Evolutionary conservation across 345 rosid genomes (phyloP).

Genomic region (Camelina sativa): DNA sequence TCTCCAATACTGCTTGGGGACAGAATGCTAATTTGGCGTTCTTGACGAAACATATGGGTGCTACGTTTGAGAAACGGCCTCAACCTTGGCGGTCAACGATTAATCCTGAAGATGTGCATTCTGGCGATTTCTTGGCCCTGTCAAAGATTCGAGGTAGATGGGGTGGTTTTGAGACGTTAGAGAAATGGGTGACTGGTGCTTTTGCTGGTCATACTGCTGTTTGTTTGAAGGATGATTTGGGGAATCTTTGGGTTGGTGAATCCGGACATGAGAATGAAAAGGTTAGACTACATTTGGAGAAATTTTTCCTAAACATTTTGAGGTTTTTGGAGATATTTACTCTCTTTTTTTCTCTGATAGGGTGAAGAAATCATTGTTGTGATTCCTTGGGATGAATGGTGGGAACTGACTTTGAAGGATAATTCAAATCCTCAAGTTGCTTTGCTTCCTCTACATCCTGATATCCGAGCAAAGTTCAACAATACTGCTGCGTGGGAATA

Average conservation of each 20-base stretch:
- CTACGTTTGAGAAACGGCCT: constrained; percentile 81
- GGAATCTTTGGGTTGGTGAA: constrained; percentile 99
- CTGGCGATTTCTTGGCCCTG: constrained; percentile 91
- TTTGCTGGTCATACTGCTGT: constrained; percentile 99
- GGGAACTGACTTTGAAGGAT: constrained; percentile 85
- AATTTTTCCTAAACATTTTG: background rate
- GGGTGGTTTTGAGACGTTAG: constrained; percentile 99
- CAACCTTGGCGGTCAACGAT: constrained; percentile 72
- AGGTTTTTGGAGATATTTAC: constrained; percentile 9
- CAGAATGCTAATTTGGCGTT: constrained; percentile 89
- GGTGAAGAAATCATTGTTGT: constrained; percentile 94
- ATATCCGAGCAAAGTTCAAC: constrained; percentile 76
- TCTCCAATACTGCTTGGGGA: constrained; percentile 91
- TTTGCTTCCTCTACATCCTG: constrained; percentile 88
- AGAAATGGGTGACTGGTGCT: constrained; percentile 99
- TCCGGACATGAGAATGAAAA: constrained; percentile 98
- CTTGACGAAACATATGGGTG: constrained; percentile 88
- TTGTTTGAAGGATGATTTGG: constrained; percentile 89
- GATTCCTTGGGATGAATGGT: constrained; percentile 98
- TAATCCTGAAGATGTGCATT: constrained; percentile 78
- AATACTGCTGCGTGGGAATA: constrained; percentile 95
- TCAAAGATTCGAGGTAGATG: constrained; percentile 97
- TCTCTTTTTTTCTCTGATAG: constrained; percentile 45
- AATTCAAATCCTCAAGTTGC: constrained; percentile 91
- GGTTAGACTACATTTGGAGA: constrained; percentile 44